phyloP scores from a whole-genome alignment of 495 filamentous ascomycete genomes.

The Chaetomidium leptoderma region DNA sequence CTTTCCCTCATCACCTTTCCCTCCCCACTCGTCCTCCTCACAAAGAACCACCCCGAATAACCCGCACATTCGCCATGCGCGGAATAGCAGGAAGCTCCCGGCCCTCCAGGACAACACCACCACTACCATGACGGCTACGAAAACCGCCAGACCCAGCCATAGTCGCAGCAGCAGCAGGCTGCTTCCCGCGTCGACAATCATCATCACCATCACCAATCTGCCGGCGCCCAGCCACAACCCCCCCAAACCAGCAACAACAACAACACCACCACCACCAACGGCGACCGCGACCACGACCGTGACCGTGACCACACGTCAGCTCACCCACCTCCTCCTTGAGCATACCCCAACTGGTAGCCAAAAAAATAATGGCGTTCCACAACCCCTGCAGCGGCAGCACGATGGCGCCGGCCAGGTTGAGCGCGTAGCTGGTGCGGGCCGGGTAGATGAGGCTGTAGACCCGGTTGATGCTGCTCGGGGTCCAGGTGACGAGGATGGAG shows the following conservation, averaged over 20 bases:
- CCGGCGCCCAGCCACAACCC: neutral
- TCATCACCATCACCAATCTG: neutral
- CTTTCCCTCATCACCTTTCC: too few species aligned
- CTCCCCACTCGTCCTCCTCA: neutral
- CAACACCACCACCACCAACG: neutral
- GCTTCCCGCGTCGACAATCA: too few species aligned
- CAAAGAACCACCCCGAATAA: slow-evolving; percentile 17
- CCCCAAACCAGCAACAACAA: neutral
- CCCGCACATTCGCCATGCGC: slow-evolving; percentile 10
- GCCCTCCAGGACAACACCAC: neutral
- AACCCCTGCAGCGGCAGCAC: slow-evolving; percentile 82
- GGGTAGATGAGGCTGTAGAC: slow-evolving; percentile 64
- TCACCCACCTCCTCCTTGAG: slow-evolving; percentile 30
- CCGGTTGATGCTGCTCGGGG: slow-evolving; percentile 72
- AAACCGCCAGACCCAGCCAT: neutral
- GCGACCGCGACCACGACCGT: too few species aligned
- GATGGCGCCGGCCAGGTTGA: slow-evolving; percentile 66
- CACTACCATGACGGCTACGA: neutral
- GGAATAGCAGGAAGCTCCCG: neutral
- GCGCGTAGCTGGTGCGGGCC: slow-evolving; percentile 52
- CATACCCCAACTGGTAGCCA: slow-evolving; percentile 51
- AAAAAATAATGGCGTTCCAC: slow-evolving; percentile 79
- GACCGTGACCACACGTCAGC: neutral
- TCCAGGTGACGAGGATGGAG: slow-evolving; percentile 77
- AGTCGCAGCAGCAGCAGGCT: too few species aligned